phyloP scores from a whole-genome alignment of 2,329 filamentous ascomycete genomes.

The Lomentospora prolificans region DNA sequence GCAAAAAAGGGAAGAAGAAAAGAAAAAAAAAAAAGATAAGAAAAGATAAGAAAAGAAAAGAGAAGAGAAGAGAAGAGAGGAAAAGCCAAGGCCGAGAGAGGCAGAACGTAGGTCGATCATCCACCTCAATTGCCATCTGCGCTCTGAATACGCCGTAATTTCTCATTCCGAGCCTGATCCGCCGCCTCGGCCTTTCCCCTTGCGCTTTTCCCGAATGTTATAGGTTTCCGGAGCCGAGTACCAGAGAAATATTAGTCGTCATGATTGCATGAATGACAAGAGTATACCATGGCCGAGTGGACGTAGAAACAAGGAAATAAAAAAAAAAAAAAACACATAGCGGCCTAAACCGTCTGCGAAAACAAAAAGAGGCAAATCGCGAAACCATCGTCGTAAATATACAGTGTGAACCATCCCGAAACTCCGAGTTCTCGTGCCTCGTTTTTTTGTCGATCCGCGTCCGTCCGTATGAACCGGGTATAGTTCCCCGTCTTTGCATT shows the following conservation, averaged over 20 bases:
- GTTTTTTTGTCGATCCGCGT: neutral
- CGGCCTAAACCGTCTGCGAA: neutral
- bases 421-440: neutral
- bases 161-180: neutral
- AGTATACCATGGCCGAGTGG: neutral
- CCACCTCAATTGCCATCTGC: too few relatives aligned
- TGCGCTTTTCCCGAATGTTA: neutral
- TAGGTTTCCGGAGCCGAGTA: neutral
- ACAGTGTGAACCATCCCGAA: too few relatives aligned
- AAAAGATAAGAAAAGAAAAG: neutral
- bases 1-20: constrained; percentile 2
- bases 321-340: too few relatives aligned
- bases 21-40: neutral
- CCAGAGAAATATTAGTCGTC: neutral
- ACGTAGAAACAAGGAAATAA: neutral
- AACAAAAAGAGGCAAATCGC: neutral
- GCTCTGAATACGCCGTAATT: neutral
- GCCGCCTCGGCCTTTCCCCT: neutral
- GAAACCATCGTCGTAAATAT: too few relatives aligned
- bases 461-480: neutral
- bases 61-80: too few relatives aligned
- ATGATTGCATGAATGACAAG: neutral
- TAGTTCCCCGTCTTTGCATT: neutral
- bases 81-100: neutral
- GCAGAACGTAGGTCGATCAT: too few relatives aligned